Conservation (phyloP, 2,329 filamentous ascomycete species). For the Colletotrichum camelliae region DNA sequence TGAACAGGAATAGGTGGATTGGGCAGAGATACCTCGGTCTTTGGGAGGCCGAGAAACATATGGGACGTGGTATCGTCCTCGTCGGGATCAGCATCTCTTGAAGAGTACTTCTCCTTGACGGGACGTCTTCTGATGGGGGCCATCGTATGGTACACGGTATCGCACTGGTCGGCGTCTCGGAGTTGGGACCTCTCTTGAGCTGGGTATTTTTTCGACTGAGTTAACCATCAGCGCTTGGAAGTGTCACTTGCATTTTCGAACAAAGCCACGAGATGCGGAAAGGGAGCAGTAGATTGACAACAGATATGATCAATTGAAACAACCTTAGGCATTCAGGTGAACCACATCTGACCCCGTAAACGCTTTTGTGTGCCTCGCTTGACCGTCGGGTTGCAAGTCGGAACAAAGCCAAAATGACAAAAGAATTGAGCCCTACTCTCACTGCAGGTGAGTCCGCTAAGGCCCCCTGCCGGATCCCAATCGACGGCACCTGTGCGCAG, state of each 20-base stretch:
- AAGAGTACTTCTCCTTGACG: neutral
- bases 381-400: neutral
- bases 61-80: neutral
- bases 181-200: too few species aligned
- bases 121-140: too few species aligned
- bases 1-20: neutral
- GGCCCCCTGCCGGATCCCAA: neutral
- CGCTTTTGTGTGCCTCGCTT: neutral
- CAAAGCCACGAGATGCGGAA: too few species aligned
- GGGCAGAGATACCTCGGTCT: neutral
- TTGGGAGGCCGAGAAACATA: neutral
- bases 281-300: neutral
- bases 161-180: too few species aligned
- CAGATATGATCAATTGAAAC: neutral
- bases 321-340: neutral
- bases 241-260: too few species aligned
- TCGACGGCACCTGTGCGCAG: neutral
- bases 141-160: too few species aligned
- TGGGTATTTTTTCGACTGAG: too few species aligned
- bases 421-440: neutral
- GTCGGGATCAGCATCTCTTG: neutral
- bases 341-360: neutral
- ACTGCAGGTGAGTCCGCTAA: neutral
- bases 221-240: too few species aligned
- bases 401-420: neutral